Conservation (phyloP, 2,329 filamentous ascomycete genomes). For the Pseudogymnoascus sp. region DNA sequence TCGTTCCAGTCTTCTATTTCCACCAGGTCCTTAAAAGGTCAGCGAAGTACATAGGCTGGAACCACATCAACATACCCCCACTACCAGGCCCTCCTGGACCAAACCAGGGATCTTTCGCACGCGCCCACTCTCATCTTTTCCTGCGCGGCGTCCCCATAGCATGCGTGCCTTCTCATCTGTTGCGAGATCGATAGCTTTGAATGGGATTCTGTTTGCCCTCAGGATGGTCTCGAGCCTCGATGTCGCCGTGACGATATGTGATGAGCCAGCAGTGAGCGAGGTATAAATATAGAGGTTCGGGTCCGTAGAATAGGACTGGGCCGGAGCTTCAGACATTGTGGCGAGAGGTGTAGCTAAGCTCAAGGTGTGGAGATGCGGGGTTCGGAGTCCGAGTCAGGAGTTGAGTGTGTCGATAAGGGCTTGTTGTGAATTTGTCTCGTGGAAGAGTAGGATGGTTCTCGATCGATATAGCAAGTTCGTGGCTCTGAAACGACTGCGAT, state of each 20-base stretch:
- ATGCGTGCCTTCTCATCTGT: conserved; percentile 82
- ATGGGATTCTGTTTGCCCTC: conserved; percentile 87
- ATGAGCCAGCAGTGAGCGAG: conserved; percentile 88
- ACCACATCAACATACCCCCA: conserved; percentile 59
- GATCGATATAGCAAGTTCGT: background rate
- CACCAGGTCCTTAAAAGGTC: conserved; percentile 63
- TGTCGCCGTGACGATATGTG: conserved; percentile 92
- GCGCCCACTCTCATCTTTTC: conserved; percentile 56
- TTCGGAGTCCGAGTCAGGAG: conserved; percentile 2
- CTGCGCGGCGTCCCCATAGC: conserved; percentile 77
- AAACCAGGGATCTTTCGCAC: conserved; percentile 75
- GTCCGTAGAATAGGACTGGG: conserved; percentile 40
- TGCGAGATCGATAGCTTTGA: conserved; percentile 84
- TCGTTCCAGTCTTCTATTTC: conserved; percentile 99
- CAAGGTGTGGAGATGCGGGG: background rate
- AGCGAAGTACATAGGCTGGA: background rate
- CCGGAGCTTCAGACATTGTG: conserved; percentile 23
- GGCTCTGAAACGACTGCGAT: conserved; percentile 5
- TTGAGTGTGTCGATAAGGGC: background rate
- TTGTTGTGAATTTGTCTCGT: conserved; percentile 1
- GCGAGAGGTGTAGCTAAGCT: background rate
- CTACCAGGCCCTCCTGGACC: conserved; percentile 75
- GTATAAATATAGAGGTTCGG: conserved; percentile 88
- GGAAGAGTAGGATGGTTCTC: background rate
- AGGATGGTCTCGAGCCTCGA: conserved; percentile 94